phyloP scores from a whole-genome alignment of 1,284 basidiomycete species.

The Cryptococcus jaspeensis region DNA sequence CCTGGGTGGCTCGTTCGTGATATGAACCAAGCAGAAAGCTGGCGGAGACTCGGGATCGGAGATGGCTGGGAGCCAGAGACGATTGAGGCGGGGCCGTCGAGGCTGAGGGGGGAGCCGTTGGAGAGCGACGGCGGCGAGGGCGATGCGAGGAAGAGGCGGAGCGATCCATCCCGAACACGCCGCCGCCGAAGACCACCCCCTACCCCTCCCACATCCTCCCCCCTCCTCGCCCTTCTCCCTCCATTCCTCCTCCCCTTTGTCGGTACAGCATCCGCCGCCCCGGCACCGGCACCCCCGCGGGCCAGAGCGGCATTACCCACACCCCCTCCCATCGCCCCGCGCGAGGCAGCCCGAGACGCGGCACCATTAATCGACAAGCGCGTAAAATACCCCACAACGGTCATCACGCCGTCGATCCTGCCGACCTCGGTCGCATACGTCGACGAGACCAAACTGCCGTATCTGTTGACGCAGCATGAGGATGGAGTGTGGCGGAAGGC shows the following conservation, averaged over 20 bases:
- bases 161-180: neutral
- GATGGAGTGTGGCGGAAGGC: conserved; percentile 36
- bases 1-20: neutral
- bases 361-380: neutral
- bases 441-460: conserved; percentile 33
- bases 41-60: neutral
- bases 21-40: neutral
- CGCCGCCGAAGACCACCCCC: neutral
- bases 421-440: conserved; percentile 15
- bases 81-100: neutral
- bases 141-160: neutral
- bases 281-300: conserved; percentile 6
- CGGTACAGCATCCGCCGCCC: conserved; percentile 3
- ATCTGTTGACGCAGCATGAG: conserved; percentile 26
- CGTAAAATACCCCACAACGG: conserved; percentile 16
- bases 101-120: neutral
- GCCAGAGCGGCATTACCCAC: neutral
- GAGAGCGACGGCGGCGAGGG: neutral
- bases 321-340: neutral
- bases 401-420: conserved; percentile 10
- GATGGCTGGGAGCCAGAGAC: neutral
- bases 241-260: conserved; percentile 14
- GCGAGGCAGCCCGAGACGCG: neutral
- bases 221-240: conserved; percentile 12
- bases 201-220: conserved; percentile 3